A percentile compares a stretch with the other conserved stretches of the same genome.
phyloP scores from a whole-genome alignment of 2,329 filamentous ascomycete species.

The Decorospora gaudefroyi region DNA sequence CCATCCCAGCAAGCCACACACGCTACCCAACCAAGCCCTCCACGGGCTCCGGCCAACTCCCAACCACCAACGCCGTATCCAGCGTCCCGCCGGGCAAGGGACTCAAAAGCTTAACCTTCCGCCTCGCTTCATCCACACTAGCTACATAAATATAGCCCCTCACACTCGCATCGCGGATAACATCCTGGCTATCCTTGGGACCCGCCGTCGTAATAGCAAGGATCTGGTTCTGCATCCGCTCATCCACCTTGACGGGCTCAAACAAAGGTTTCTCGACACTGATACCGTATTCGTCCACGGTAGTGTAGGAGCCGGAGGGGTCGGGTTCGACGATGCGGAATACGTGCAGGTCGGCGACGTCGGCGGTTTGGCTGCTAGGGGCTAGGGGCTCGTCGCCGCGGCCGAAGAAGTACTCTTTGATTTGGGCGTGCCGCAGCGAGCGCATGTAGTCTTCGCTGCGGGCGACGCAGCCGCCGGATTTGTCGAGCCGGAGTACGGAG shows the following conservation, averaged over 20 bases:
- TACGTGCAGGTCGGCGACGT: constrained; percentile 73
- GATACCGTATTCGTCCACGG: constrained; percentile 16
- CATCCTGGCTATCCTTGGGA: constrained; percentile 68
- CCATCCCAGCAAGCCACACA: not conserved
- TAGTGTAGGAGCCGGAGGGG: constrained; percentile 28
- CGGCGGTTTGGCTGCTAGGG: constrained; percentile 83
- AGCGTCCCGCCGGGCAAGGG: constrained; percentile 83
- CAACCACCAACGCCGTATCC: constrained; percentile 79
- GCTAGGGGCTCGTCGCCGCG: constrained; percentile 71
- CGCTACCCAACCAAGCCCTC: constrained; percentile 66
- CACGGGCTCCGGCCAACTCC: constrained; percentile 82
- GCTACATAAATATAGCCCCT: constrained; percentile 94
- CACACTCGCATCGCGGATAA: constrained; percentile 78
- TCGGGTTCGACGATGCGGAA: constrained; percentile 69
- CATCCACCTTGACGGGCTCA: constrained; percentile 66
- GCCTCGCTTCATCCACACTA: constrained; percentile 84
- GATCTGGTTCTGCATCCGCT: constrained; percentile 76
- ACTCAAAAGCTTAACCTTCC: constrained; percentile 77
- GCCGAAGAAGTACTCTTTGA: constrained; percentile 95
- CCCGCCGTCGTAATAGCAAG: constrained; percentile 83
- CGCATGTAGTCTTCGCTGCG: constrained; percentile 76
- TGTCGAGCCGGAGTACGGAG: constrained; percentile 76
- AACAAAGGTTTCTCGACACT: constrained; percentile 53
- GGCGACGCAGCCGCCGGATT: constrained; percentile 82
- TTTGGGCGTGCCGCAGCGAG: constrained; percentile 71